phyloP scores from a whole-genome alignment of 2,329 filamentous ascomycete genomes.

The Microthyrium microscopicum region DNA sequence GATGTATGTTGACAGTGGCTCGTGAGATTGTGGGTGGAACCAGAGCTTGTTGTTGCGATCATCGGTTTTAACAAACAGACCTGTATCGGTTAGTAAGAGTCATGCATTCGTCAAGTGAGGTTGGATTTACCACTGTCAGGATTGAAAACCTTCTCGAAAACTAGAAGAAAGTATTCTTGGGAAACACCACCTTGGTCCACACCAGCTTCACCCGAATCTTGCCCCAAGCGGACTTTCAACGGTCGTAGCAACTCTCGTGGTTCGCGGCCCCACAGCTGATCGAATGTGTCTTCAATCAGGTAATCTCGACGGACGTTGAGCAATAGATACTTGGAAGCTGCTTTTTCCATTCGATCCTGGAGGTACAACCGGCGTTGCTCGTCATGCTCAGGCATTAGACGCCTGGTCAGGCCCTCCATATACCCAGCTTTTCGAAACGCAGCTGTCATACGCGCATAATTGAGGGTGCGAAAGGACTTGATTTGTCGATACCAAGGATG shows the following conservation, averaged over 20 bases:
- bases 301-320: slow-evolving; percentile 26
- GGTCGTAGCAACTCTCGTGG: slow-evolving; percentile 68
- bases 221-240: slow-evolving; percentile 73
- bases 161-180: slow-evolving; percentile 84
- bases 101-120: neutral
- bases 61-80: slow-evolving; percentile 60
- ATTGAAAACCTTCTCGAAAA: slow-evolving; percentile 63
- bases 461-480: slow-evolving; percentile 74
- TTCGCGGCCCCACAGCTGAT: slow-evolving; percentile 81
- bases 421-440: slow-evolving; percentile 41
- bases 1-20: slow-evolving; percentile 80
- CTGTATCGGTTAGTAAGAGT: slow-evolving; percentile 13
- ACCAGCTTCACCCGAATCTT: slow-evolving; percentile 62
- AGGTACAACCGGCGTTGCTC: slow-evolving; percentile 1
- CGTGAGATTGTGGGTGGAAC: slow-evolving; percentile 70
- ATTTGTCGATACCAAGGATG: slow-evolving; percentile 32
- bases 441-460: slow-evolving; percentile 71
- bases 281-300: slow-evolving; percentile 36
- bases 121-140: slow-evolving; percentile 53
- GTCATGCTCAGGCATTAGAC: slow-evolving; percentile 2
- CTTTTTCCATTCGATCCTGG: slow-evolving; percentile 16
- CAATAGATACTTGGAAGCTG: slow-evolving; percentile 24
- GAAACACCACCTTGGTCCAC: slow-evolving; percentile 91
- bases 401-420: slow-evolving; percentile 13
- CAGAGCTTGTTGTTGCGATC: slow-evolving; percentile 62